A percentile compares a stretch with the other conserved stretches of the same genome.
Evolutionary conservation across 495 filamentous ascomycete species (phyloP).

Genomic region (Lindgomyces ingoldianus): DNA sequence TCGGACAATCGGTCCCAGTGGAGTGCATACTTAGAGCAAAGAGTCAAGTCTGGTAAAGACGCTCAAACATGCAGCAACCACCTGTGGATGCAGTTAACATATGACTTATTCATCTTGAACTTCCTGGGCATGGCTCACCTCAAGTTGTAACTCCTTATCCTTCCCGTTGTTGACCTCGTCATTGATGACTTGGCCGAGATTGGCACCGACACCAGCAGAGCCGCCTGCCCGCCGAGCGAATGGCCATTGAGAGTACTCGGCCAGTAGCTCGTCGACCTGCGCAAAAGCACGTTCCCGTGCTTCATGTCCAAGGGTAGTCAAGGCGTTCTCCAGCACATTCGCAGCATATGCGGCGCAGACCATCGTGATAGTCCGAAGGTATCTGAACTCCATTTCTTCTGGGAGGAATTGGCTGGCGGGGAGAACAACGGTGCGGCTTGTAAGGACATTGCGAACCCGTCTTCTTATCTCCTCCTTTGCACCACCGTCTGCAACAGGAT

Average conservation of each 20-base stretch:
- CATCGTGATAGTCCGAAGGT: slow-evolving; percentile 88
- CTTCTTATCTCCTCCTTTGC: slow-evolving; percentile 96
- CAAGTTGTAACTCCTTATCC: slow-evolving; percentile 92
- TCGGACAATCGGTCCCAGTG: not conserved
- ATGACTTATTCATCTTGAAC: slow-evolving; percentile 11
- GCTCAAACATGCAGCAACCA: slow-evolving; percentile 92
- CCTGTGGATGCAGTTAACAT: slow-evolving; percentile 46
- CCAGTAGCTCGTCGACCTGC: slow-evolving; percentile 92
- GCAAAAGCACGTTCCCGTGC: slow-evolving; percentile 90
- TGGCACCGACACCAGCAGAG: slow-evolving; percentile 82
- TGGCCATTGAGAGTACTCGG: slow-evolving; percentile 95
- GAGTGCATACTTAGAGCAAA: slow-evolving; percentile 59
- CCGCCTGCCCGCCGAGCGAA: slow-evolving; percentile 79
- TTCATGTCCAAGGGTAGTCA: slow-evolving; percentile 90
- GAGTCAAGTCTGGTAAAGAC: slow-evolving; percentile 97
- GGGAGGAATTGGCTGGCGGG: slow-evolving; percentile 81
- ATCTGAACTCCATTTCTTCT: slow-evolving; percentile 90
- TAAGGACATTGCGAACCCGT: slow-evolving; percentile 88
- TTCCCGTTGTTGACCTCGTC: slow-evolving; percentile 83
- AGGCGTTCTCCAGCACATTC: slow-evolving; percentile 96
- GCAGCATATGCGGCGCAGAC: slow-evolving; percentile 97
- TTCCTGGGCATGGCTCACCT: slow-evolving; percentile 60
- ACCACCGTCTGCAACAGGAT: slow-evolving; percentile 94
- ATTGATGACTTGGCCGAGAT: slow-evolving; percentile 81
- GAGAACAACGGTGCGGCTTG: slow-evolving; percentile 89